Conservation (phyloP, 2,329 filamentous ascomycete genomes). For the Fusarium sterilihyphosum region DNA sequence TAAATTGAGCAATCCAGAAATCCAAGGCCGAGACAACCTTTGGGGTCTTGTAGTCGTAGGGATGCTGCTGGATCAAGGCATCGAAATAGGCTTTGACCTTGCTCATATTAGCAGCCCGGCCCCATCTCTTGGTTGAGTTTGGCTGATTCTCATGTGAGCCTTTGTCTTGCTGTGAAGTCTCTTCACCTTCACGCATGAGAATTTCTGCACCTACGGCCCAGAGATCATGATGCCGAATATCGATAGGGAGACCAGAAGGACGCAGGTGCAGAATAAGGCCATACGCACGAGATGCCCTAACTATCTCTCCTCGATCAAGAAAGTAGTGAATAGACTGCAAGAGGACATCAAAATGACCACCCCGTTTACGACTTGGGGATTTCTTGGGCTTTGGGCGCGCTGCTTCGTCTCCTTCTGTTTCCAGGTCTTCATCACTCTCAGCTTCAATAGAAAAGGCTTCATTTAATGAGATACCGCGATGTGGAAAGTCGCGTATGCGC, state of each 20-base stretch:
- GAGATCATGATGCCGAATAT: slow-evolving; percentile 73
- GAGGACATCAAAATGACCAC: slow-evolving; percentile 71
- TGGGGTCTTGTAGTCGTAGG: slow-evolving; percentile 71
- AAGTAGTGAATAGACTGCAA: slow-evolving; percentile 77
- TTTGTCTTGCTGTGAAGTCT: slow-evolving; percentile 33
- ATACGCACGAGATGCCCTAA: slow-evolving; percentile 78
- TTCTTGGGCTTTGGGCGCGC: slow-evolving; percentile 25
- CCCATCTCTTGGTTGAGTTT: slow-evolving; percentile 49
- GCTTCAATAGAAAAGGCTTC: slow-evolving; percentile 18
- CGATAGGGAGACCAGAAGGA: slow-evolving; percentile 58
- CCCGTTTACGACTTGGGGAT: slow-evolving; percentile 17
- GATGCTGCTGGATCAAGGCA: slow-evolving; percentile 78
- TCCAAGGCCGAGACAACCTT: slow-evolving; percentile 72
- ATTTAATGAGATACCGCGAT: slow-evolving; percentile 49
- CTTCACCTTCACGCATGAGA: slow-evolving; percentile 70
- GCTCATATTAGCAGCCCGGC: slow-evolving; percentile 56
- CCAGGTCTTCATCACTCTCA: slow-evolving; percentile 32
- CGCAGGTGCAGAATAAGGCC: slow-evolving; percentile 73
- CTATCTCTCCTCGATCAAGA: slow-evolving; percentile 75
- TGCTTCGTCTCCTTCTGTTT: slow-evolving; percentile 21
- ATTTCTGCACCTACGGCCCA: slow-evolving; percentile 91
- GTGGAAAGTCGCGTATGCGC: slow-evolving; percentile 59
- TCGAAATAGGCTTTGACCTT: slow-evolving; percentile 74
- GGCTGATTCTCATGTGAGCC: neutral
- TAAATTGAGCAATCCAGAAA: slow-evolving; percentile 85